Conservation (phyloP, 371 early-diverging fungal species). For the Choanephora cucurbitarum region DNA sequence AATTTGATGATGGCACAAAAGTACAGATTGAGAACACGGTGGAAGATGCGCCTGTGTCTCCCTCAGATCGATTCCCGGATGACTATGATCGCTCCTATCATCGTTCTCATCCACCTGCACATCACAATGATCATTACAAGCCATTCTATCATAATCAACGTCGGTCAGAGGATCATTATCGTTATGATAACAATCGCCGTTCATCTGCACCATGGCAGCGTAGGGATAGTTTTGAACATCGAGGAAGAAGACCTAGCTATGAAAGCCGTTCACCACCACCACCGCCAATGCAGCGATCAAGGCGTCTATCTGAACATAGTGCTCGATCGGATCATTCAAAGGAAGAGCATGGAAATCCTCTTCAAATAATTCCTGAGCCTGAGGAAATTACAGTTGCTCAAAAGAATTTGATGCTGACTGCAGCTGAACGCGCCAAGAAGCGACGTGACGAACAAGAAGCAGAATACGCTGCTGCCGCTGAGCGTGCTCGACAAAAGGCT, state of each 20-base stretch:
- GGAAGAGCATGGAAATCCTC: conserved; percentile 11
- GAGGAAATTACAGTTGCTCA: conserved; percentile 39
- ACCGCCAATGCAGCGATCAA: conserved; percentile 27
- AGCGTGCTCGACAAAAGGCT: conserved; percentile 51
- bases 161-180: too few relatives aligned
- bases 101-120: conserved; percentile 2
- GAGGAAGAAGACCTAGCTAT: conserved; percentile 9
- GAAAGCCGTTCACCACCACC: conserved; percentile 18
- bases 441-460: conserved; percentile 53
- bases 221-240: background rate
- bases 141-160: background rate
- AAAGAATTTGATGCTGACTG: conserved; percentile 44
- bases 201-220: background rate
- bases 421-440: conserved; percentile 53
- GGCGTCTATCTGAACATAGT: conserved; percentile 36
- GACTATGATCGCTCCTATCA: conserved; percentile 44
- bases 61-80: conserved; percentile 48
- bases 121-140: background rate
- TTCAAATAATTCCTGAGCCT: conserved; percentile 15
- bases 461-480: conserved; percentile 42
- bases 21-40: conserved; percentile 11
- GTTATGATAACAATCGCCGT: background rate
- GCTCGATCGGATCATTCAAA: conserved; percentile 31
- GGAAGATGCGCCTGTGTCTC: conserved; percentile 23
- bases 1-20: conserved; percentile 38